A percentile compares a stretch with the other conserved stretches of the same genome.
These are phyloP conservation scores for Talaromyces borbonicus DNA, from an alignment of 495 filamentous ascomycete species.

Conservation along the genomic window DNA sequence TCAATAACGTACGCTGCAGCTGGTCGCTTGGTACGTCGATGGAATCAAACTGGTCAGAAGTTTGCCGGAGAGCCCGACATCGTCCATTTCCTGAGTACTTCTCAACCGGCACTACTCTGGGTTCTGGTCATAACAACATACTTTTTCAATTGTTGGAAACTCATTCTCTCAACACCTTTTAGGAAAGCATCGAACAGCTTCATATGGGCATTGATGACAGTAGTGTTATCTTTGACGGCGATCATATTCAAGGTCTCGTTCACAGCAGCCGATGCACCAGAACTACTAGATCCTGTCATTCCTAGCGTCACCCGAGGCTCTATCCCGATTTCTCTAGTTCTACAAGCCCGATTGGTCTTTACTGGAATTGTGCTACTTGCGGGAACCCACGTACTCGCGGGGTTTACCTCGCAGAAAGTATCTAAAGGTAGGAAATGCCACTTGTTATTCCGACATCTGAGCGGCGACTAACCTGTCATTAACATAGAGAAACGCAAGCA, in stretches of 20 bases:
- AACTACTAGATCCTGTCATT: slow-evolving; percentile 54
- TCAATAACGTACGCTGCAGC: slow-evolving; percentile 22
- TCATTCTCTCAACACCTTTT: slow-evolving; percentile 21
- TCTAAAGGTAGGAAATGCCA: neutral
- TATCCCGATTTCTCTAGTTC: slow-evolving; percentile 38
- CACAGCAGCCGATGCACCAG: slow-evolving; percentile 73
- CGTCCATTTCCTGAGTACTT: slow-evolving; percentile 49
- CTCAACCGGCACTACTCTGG: slow-evolving; percentile 61
- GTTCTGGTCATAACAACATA: slow-evolving; percentile 62
- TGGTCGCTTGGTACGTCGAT: slow-evolving; percentile 59
- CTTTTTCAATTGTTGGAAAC: slow-evolving; percentile 28
- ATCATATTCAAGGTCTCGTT: slow-evolving; percentile 80
- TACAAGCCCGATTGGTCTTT: slow-evolving; percentile 32
- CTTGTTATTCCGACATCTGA: neutral
- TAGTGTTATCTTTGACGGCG: slow-evolving; percentile 37
- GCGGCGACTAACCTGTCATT: neutral
- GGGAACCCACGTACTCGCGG: slow-evolving; percentile 17
- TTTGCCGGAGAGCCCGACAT: slow-evolving; percentile 83
- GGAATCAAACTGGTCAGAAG: slow-evolving; percentile 98
- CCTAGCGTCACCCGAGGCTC: slow-evolving; percentile 34
- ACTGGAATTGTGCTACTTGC: slow-evolving; percentile 37
- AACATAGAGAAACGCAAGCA: neutral
- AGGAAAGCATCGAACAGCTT: slow-evolving; percentile 18
- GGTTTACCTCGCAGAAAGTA: slow-evolving; percentile 1
- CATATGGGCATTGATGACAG: slow-evolving; percentile 13